Evolutionary conservation across 2,329 filamentous ascomycete species (phyloP), one percentile per base, ranked within the genome.

Genomic region (Monosporascus sp.): DNA sequence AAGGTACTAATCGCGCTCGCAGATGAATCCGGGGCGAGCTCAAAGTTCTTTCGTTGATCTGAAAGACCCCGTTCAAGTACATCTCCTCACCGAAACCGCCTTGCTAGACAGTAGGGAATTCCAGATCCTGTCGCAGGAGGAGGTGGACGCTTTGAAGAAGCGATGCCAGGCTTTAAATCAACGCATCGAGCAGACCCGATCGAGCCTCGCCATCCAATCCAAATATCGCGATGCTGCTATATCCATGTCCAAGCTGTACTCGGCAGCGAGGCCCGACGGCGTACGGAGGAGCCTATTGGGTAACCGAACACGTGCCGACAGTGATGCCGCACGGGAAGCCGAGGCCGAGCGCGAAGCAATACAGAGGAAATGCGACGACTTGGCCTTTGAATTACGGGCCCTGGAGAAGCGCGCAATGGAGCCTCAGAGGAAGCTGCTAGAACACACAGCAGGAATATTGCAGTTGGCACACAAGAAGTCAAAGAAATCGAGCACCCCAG

Each of bases 171-270:
- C 84, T 37, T 73, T 97, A 49, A 79, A 81, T 26, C 83, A 86
- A 65, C 87, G 90, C n/a, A 86, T 96, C 60, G 89, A 93, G 57
- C 86, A 90, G 38, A 86, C 90, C 20, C 85, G 87, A 60, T 83
- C 90, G 56, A 96, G 93, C 71, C 79, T 99, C 38, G 85, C 86
- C 34, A 85, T 97, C 46, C 94, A 99, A 70, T 88, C 86, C 52
- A 99, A 97, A 75, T 91, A 97, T 64, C 88, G 91, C 63, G 93
- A 97, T 78, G 94, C 94, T 1, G 91, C 94, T 11, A 83, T 87
- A 59, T 96, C 91, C 41, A 86, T 99, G 72, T 86, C 87, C 54
- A 86, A 88, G 63, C 77, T 99, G 31, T 91, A 95, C 67, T 83
- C 83, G 8, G 79, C 84, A n/a, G 78, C 80, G 9, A 66, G 64